Percentiles rank a stretch among this genome's conserved stretches.
phyloP scores from a whole-genome alignment of 202 grass and related monocot genomes.

The Zizania palustris region DNA sequence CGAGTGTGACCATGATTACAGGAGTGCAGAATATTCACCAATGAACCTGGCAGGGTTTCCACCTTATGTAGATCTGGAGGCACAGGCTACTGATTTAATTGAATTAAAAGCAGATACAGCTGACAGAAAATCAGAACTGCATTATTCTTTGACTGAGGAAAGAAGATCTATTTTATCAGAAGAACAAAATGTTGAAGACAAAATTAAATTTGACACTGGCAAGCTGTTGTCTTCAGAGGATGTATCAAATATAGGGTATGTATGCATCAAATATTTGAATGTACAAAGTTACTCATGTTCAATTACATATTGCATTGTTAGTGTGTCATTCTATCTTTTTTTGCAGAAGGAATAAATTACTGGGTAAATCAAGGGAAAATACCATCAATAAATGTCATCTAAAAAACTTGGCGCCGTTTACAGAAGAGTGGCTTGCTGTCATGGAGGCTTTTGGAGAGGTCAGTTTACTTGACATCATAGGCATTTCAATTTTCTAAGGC shows the following conservation, averaged over 20 bases:
- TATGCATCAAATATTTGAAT: conserved; percentile 14
- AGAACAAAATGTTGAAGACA: conserved; percentile 39
- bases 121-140: not conserved
- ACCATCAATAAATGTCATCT: conserved; percentile 46
- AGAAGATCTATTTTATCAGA: conserved; percentile 9
- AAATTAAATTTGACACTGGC: conserved; percentile 39
- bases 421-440: conserved; percentile 86
- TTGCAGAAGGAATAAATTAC: conserved; percentile 47
- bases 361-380: conserved; percentile 27
- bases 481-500: not conserved
- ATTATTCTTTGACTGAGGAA: conserved; percentile 19
- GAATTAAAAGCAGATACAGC: not conserved
- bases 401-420: conserved; percentile 65
- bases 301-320: conserved; percentile 19
- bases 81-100: not conserved
- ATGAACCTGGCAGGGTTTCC: conserved; percentile 15
- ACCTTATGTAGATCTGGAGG: not conserved
- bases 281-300: conserved; percentile 14
- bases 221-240: conserved; percentile 18
- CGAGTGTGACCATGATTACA: conserved; percentile 27
- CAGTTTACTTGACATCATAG: not conserved
- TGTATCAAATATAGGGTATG: conserved; percentile 45
- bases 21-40: conserved; percentile 23
- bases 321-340: conserved; percentile 38
- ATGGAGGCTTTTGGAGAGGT: conserved; percentile 82